A percentile compares a stretch with the other conserved stretches of the same genome.
Conservation (phyloP, 495 filamentous ascomycete species). For the Extremus antarcticus region DNA sequence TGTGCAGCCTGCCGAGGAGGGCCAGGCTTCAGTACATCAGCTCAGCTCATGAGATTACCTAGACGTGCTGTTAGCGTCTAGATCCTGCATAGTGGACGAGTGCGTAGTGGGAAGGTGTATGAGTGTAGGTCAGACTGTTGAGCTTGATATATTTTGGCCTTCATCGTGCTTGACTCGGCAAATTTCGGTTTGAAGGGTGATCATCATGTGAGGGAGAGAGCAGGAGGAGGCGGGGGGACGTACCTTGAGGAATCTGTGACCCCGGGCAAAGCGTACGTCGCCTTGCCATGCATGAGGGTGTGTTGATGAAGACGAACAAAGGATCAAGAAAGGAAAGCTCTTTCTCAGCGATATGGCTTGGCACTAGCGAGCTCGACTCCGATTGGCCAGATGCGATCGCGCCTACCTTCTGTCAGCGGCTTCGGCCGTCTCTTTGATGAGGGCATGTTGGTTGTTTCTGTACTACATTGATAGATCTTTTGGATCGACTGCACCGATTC, state of each 20-base stretch:
- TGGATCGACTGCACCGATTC: too few species aligned
- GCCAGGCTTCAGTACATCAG: too few species aligned
- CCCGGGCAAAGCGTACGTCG: too few species aligned
- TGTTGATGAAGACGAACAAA: too few species aligned
- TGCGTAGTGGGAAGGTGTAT: neutral
- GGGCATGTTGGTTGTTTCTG: neutral
- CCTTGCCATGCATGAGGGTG: too few species aligned
- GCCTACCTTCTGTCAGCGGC: neutral
- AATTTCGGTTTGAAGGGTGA: conserved; percentile 36
- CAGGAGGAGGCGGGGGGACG: neutral
- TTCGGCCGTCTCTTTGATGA: neutral
- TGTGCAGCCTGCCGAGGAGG: too few species aligned
- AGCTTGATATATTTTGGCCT: conserved; percentile 39
- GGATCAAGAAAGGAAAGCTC: neutral
- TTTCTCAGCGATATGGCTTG: neutral
- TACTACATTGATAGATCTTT: too few species aligned
- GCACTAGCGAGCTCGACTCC: neutral
- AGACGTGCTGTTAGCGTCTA: neutral
- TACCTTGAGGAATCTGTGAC: neutral
- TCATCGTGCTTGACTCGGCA: conserved; percentile 23
- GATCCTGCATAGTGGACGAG: too few species aligned
- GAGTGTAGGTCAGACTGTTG: conserved; percentile 37
- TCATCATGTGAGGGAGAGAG: conserved; percentile 27
- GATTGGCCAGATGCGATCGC: too few species aligned
- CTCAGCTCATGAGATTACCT: too few species aligned